Percentiles rank a stretch among this genome's conserved stretches.
phyloP scores from a whole-genome alignment of 257 asterid species.

The Rhazya stricta region DNA sequence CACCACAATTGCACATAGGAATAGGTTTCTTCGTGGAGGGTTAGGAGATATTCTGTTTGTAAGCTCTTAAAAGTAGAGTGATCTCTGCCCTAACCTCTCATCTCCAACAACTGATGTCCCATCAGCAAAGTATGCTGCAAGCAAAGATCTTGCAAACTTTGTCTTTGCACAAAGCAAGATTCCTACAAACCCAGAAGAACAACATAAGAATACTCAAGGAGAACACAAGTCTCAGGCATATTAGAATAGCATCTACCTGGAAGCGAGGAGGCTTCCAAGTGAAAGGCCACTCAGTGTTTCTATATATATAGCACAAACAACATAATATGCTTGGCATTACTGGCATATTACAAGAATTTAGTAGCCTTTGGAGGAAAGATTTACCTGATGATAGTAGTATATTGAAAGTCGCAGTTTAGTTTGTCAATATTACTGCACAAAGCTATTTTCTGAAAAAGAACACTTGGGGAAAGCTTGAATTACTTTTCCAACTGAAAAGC shows the following conservation, averaged over 20 bases:
- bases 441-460: background rate
- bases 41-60: background rate
- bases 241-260: background rate
- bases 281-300: background rate
- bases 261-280: background rate
- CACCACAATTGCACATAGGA: conserved; percentile 9
- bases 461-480: background rate
- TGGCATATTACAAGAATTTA: background rate
- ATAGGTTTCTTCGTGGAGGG: background rate
- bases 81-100: conserved; percentile 39
- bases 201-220: conserved; percentile 6
- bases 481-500: background rate
- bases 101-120: conserved; percentile 67
- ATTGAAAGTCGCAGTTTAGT: background rate
- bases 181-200: conserved; percentile 42
- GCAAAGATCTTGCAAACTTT: conserved; percentile 67
- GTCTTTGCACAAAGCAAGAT: conserved; percentile 94
- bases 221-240: background rate
- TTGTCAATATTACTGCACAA: background rate
- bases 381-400: background rate
- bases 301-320: background rate
- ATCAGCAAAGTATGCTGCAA: conserved; percentile 84
- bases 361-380: background rate
- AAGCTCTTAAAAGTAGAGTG: conserved; percentile 5
- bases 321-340: background rate